Evolutionary conservation across 1,284 basidiomycete genomes (phyloP).

Genomic region (Puccinia brachypodii): DNA sequence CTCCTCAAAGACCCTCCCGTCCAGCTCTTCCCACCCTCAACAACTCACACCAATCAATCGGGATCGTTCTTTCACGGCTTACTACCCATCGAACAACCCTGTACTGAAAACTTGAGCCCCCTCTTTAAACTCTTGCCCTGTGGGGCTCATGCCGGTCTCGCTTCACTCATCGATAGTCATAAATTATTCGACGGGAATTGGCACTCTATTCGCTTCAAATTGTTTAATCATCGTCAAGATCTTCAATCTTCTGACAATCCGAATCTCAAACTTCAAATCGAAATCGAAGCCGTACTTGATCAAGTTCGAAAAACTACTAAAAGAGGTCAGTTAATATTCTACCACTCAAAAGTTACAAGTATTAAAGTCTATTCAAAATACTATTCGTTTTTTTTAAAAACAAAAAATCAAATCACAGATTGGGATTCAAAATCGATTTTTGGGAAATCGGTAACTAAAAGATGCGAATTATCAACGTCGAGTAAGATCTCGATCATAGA

Average conservation of each 20-base stretch:
- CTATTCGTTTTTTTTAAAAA: background rate
- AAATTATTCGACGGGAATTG: conserved; percentile 80
- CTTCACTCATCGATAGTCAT: conserved; percentile 79
- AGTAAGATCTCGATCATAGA: conserved; percentile 62
- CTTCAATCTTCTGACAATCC: background rate
- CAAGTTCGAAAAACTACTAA: conserved; percentile 23
- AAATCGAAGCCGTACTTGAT: conserved; percentile 35
- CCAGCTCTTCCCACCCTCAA: conserved; percentile 50
- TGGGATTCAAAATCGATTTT: conserved; percentile 78
- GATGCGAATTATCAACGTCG: conserved; percentile 65
- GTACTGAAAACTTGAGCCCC: conserved; percentile 95
- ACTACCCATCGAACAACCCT: conserved; percentile 78
- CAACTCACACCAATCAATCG: conserved; percentile 50
- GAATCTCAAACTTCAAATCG: conserved; percentile 12
- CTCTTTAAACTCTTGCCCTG: conserved; percentile 93
- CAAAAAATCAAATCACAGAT: conserved; percentile 61
- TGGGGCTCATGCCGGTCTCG: conserved; percentile 85
- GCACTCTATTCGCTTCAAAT: conserved; percentile 78
- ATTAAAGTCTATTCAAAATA: no score
- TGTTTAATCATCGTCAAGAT: conserved; percentile 35
- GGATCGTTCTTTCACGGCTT: conserved; percentile 59
- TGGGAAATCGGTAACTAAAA: conserved; percentile 64
- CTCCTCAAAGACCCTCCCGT: conserved; percentile 49
- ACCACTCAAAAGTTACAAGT: background rate
- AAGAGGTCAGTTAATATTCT: conserved; percentile 11